Percentiles rank a stretch among this genome's conserved stretches.
These are phyloP conservation scores for Hanseniaspora vineae DNA, from an alignment of 805 yeast species.

Conservation along the genomic window DNA sequence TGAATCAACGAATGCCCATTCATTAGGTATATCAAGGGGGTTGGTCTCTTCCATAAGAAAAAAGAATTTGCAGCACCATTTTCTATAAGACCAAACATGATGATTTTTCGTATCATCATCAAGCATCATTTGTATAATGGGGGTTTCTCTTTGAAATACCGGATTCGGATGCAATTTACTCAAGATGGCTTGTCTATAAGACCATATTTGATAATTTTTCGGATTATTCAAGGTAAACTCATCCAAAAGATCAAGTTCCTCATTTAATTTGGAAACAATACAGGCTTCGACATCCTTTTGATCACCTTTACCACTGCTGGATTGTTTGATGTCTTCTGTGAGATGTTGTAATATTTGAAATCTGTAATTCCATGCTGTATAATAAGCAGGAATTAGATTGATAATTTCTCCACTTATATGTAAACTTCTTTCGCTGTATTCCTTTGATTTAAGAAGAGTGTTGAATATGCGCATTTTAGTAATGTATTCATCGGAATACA, in stretches of 20 bases:
- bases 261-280: conserved; percentile 12
- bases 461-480: conserved; percentile 2
- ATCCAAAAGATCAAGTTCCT: conserved; percentile 74
- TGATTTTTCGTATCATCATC: conserved; percentile 79
- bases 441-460: conserved; percentile 44
- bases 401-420: conserved; percentile 53
- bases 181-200: conserved; percentile 65
- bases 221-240: conserved; percentile 59
- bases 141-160: conserved; percentile 43
- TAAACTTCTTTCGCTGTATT: conserved; percentile 59
- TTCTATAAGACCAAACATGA: conserved; percentile 90
- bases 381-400: conserved; percentile 71
- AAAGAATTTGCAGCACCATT: conserved; percentile 62
- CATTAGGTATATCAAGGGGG: conserved; percentile 33
- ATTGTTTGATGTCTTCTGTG: conserved; percentile 1
- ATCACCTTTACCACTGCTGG: conserved; percentile 15
- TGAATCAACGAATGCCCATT: conserved; percentile 36
- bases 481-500: conserved; percentile 2
- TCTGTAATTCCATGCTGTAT: conserved; percentile 76
- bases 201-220: conserved; percentile 97
- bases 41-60: no score
- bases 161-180: conserved; percentile 22
- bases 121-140: conserved; percentile 54
- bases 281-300: background rate
- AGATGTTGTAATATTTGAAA: conserved; percentile 35